Percentiles rank a stretch among this genome's conserved stretches.
Evolutionary conservation across 192 early-diverging fungal species (phyloP).

Genomic region (Mortierella claussenii): DNA sequence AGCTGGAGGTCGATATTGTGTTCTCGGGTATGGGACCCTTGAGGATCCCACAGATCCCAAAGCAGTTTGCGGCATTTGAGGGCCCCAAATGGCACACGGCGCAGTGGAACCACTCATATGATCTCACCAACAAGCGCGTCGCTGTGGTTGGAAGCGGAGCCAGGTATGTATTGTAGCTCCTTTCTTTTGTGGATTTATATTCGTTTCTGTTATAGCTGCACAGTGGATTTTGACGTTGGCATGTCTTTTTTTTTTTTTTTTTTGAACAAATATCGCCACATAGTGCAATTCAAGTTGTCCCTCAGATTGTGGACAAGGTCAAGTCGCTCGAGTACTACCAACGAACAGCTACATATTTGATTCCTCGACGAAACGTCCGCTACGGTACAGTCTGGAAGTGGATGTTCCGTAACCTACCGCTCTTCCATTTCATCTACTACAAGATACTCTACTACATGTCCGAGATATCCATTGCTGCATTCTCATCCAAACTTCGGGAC

Average conservation of each 20-base stretch:
- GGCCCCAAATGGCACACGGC: constrained; percentile 46
- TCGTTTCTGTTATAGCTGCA: no score
- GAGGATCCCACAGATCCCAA: constrained; percentile 55
- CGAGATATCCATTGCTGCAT: constrained; percentile 7
- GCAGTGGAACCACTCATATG: constrained; percentile 43
- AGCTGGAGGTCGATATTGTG: constrained; percentile 24
- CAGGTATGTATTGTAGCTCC: no score
- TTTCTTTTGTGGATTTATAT: no score
- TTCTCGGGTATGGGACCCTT: constrained; percentile 62
- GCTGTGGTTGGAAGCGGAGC: constrained; percentile 36
- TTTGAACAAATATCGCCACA: background rate
- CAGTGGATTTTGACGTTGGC: no score
- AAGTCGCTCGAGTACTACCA: constrained; percentile 47
- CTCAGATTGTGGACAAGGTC: constrained; percentile 36
- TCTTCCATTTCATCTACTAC: constrained; percentile 30
- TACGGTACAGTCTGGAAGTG: constrained; percentile 44
- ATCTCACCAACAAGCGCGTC: constrained; percentile 32
- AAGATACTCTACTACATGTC: constrained; percentile 15
- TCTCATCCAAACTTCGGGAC: constrained; percentile 10
- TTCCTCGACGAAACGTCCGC: constrained; percentile 27
- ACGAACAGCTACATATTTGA: constrained; percentile 37
- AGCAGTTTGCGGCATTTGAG: constrained; percentile 52
- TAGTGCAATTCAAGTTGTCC: constrained; percentile 50
- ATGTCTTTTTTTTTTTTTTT: background rate
- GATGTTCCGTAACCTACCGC: constrained; percentile 49